Evolutionary conservation across 2,329 filamentous ascomycete species (phyloP).

Genomic region (Metarhizium sp.): DNA sequence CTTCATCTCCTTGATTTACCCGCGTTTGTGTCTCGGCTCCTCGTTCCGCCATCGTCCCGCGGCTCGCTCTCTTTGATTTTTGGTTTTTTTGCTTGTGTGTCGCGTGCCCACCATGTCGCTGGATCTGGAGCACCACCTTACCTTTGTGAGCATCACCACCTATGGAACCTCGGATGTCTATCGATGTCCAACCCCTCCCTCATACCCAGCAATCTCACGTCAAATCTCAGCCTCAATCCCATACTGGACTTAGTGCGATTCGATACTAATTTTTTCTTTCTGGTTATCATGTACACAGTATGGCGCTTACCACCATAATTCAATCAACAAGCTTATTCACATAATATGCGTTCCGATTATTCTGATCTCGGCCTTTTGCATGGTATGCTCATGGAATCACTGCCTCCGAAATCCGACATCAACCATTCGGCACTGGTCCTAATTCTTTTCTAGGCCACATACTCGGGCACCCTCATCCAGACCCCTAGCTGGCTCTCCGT

Average conservation of each 20-base stretch:
- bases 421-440: background rate
- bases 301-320: constrained; percentile 73
- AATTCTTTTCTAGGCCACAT: constrained; percentile 40
- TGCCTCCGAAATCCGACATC: constrained; percentile 1
- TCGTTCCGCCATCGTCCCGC: constrained; percentile 5
- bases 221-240: background rate
- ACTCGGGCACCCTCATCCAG: constrained; percentile 52
- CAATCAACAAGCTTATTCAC: constrained; percentile 69
- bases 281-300: constrained; percentile 43
- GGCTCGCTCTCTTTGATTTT: background rate
- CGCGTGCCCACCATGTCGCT: constrained; percentile 45
- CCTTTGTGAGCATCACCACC: constrained; percentile 53
- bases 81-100: background rate
- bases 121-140: constrained; percentile 72
- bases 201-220: background rate
- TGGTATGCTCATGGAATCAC: constrained; percentile 43
- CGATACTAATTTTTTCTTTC: background rate
- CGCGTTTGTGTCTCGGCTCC: background rate
- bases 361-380: constrained; percentile 58
- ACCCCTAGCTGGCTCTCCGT: constrained; percentile 58
- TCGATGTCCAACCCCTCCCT: constrained; percentile 1
- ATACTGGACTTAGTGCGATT: background rate
- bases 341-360: constrained; percentile 72
- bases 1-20: background rate
- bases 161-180: background rate